These are phyloP conservation scores for Russula sp. DNA, from an alignment of 768 basidiomycete species.

Conservation along the genomic window DNA sequence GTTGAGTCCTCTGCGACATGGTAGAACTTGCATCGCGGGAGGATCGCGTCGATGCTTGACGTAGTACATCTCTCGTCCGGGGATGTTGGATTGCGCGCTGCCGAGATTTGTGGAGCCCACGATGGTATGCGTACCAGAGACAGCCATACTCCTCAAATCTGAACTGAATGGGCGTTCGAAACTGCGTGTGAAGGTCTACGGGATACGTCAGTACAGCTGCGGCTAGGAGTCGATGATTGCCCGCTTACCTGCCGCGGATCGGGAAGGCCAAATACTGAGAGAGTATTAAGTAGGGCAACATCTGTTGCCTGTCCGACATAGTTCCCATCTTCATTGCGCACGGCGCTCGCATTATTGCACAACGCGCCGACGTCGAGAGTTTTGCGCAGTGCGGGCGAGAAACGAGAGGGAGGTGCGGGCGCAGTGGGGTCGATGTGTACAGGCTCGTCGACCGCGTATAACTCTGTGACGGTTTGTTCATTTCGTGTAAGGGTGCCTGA, in stretches of 20 bases:
- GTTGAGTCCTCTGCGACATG: constrained; percentile 88
- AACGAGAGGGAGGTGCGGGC: constrained; percentile 34
- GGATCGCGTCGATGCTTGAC: constrained; percentile 87
- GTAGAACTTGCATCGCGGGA: constrained; percentile 84
- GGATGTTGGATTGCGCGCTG: constrained; percentile 28
- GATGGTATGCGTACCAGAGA: constrained; percentile 64
- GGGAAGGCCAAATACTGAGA: constrained; percentile 55
- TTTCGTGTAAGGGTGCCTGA: constrained; percentile 89
- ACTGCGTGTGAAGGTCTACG: constrained; percentile 60
- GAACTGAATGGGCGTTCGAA: constrained; percentile 89
- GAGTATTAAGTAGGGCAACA: constrained; percentile 81
- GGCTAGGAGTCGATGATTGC: not conserved
- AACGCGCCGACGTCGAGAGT: constrained; percentile 77
- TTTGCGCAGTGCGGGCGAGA: constrained; percentile 65
- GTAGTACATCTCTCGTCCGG: constrained; percentile 72
- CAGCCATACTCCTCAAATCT: constrained; percentile 90
- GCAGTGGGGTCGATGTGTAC: constrained; percentile 56
- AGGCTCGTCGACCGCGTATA: constrained; percentile 82
- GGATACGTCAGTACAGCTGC: not conserved
- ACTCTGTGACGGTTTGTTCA: constrained; percentile 88
- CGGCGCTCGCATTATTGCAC: constrained; percentile 79
- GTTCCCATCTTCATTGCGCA: constrained; percentile 59
- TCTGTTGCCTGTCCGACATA: constrained; percentile 90
- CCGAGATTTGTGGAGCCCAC: constrained; percentile 23
- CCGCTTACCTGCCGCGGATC: constrained; percentile 66